Evolutionary conservation across 805 yeast species (phyloP).

Genomic region (Lipomyces oligophaga): DNA sequence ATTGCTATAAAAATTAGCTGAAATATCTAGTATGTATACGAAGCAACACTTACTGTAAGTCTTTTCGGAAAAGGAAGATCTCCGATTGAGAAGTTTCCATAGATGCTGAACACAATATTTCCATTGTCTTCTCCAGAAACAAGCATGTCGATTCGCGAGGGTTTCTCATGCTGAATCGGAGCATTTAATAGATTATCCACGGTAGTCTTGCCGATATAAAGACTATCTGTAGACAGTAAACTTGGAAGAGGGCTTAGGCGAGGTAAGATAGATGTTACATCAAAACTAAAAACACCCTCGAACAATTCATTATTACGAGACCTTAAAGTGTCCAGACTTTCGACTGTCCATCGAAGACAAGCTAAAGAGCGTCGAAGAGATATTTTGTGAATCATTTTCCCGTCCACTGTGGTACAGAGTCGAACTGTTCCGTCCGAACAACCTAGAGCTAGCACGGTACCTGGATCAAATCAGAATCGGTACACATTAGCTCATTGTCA

Average conservation of each 20-base stretch:
- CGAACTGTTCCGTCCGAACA: slow-evolving; percentile 22
- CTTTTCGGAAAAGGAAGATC: slow-evolving; percentile 14
- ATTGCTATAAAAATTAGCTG: background rate
- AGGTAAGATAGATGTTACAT: slow-evolving; percentile 13
- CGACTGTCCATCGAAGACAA: slow-evolving; percentile 19
- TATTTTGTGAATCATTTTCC: slow-evolving; percentile 11
- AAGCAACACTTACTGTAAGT: slow-evolving; percentile 7
- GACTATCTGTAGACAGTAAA: slow-evolving; percentile 11
- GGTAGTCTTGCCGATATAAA: slow-evolving; percentile 8
- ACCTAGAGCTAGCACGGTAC: slow-evolving; percentile 21
- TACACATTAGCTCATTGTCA: no score
- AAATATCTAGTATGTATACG: no score
- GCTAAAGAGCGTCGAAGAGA: slow-evolving; percentile 3
- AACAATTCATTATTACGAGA: slow-evolving; percentile 7
- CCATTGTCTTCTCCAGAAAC: slow-evolving; percentile 4
- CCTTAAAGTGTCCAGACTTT: slow-evolving; percentile 4
- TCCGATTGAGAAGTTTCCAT: slow-evolving; percentile 25
- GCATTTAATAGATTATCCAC: slow-evolving; percentile 18
- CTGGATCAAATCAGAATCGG: slow-evolving; percentile 4
- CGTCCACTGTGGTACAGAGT: slow-evolving; percentile 24
- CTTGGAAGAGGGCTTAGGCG: slow-evolving; percentile 15
- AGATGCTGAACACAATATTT: slow-evolving; percentile 9
- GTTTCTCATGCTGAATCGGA: slow-evolving; percentile 2
- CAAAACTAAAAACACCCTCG: slow-evolving; percentile 17
- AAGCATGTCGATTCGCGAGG: slow-evolving; percentile 17